Conservation (phyloP, 441 rosid genomes). For the Corymbia calophylla region DNA sequence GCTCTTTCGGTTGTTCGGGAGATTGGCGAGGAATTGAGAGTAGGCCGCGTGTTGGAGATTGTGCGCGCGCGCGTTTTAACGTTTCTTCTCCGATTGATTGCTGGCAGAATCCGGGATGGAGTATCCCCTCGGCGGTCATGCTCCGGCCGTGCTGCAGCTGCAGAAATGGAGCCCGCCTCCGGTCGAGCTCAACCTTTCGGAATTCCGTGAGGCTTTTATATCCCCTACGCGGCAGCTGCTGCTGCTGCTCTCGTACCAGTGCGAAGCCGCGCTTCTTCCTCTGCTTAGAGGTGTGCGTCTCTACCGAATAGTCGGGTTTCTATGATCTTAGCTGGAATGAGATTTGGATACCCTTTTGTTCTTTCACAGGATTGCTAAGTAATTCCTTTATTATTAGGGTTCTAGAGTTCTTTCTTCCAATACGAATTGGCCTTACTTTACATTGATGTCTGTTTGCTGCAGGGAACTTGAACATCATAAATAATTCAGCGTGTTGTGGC, state of each 20-base stretch:
- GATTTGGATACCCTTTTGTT: not conserved
- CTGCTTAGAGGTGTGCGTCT: slow-evolving; percentile 42
- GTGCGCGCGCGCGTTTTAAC: not conserved
- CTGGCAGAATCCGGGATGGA: slow-evolving; percentile 39
- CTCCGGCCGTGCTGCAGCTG: slow-evolving; percentile 63
- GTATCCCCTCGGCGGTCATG: slow-evolving; percentile 30
- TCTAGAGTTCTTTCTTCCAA: not conserved
- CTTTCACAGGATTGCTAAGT: not conserved
- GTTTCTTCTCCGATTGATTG: slow-evolving; percentile 2
- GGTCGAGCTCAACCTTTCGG: slow-evolving; percentile 51
- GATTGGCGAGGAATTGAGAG: not conserved
- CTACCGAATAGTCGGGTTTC: not conserved
- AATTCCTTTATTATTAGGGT: not conserved
- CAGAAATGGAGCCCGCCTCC: slow-evolving; percentile 69
- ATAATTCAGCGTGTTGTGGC: slow-evolving; percentile 17
- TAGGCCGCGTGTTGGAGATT: not conserved
- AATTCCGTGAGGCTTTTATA: slow-evolving; percentile 82
- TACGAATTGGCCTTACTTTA: not conserved
- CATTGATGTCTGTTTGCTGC: slow-evolving; percentile 4
- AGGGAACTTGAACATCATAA: slow-evolving; percentile 34
- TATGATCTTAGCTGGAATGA: not conserved
- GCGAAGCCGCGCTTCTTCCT: slow-evolving; percentile 75
- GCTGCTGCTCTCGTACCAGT: slow-evolving; percentile 58
- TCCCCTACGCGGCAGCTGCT: slow-evolving; percentile 79
- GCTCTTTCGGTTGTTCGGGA: too few relatives aligned